Percentiles rank a stretch among this genome's conserved stretches.
phyloP scores from a whole-genome alignment of 1,284 basidiomycete species.

The Butyriboletus appendiculatus region DNA sequence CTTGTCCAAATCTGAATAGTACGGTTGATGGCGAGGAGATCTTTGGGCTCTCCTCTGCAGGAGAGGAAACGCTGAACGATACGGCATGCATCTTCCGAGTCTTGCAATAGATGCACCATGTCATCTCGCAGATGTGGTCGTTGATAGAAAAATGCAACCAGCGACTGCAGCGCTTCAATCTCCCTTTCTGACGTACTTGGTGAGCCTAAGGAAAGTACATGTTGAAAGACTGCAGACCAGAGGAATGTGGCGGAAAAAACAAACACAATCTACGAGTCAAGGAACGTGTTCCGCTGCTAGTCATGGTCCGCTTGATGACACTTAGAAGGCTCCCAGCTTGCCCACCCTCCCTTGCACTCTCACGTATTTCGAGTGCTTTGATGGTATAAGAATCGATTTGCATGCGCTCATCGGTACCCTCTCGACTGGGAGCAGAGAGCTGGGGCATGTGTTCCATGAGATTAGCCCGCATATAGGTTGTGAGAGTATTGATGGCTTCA shows the following conservation, averaged over 20 bases:
- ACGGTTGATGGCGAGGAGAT: slow-evolving; percentile 63
- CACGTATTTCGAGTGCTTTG: slow-evolving; percentile 85
- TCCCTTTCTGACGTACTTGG: slow-evolving; percentile 78
- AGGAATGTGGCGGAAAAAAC: slow-evolving; percentile 25
- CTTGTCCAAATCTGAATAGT: slow-evolving; percentile 61
- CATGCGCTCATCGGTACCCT: slow-evolving; percentile 65
- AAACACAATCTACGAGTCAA: slow-evolving; percentile 76
- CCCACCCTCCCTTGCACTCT: slow-evolving; percentile 75
- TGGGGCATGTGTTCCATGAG: slow-evolving; percentile 81
- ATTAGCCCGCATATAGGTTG: slow-evolving; percentile 67
- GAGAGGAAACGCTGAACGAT: slow-evolving; percentile 80
- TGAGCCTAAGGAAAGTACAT: slow-evolving; percentile 53
- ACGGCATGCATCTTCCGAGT: slow-evolving; percentile 73
- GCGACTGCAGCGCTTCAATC: slow-evolving; percentile 74
- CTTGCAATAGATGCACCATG: slow-evolving; percentile 56
- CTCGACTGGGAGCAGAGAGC: slow-evolving; percentile 61
- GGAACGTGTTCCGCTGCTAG: slow-evolving; percentile 78
- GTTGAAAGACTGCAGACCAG: slow-evolving; percentile 8
- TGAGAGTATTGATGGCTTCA: slow-evolving; percentile 66
- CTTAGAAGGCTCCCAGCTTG: slow-evolving; percentile 76
- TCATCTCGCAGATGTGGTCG: slow-evolving; percentile 71
- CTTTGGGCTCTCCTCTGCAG: slow-evolving; percentile 65
- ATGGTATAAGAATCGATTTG: slow-evolving; percentile 92
- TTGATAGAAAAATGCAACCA: slow-evolving; percentile 77
- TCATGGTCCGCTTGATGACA: slow-evolving; percentile 78